These are phyloP conservation scores for Phaeosphaeriaceae sp. DNA, from an alignment of 2,329 filamentous ascomycete species.

Conservation along the genomic window DNA sequence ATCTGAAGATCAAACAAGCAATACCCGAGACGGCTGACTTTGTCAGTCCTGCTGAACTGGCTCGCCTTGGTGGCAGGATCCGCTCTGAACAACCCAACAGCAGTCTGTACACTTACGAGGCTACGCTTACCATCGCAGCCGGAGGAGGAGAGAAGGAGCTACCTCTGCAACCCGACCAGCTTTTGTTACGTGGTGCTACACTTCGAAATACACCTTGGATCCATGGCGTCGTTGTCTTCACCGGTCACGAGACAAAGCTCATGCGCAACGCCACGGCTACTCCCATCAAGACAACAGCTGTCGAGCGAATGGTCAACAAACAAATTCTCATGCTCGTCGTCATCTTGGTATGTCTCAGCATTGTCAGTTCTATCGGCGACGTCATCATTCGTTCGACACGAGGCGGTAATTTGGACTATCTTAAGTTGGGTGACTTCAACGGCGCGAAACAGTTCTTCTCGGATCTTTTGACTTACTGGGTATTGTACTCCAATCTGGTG, in stretches of 20 bases:
- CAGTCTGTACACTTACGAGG: constrained; percentile 97
- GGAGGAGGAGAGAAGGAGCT: constrained; percentile 94
- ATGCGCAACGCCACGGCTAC: constrained; percentile 98
- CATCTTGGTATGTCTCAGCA: constrained; percentile 83
- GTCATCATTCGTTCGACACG: constrained; percentile 75
- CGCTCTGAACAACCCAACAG: constrained; percentile 98
- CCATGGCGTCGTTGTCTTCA: constrained; percentile 95
- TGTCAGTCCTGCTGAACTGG: constrained; percentile 86
- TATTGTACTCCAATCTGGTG: constrained; percentile 93
- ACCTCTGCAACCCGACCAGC: constrained; percentile 87
- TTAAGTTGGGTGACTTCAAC: constrained; percentile 68
- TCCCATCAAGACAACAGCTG: constrained; percentile 96
- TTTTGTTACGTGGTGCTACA: constrained; percentile 90
- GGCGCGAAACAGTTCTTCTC: constrained; percentile 85
- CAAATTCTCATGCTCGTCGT: constrained; percentile 90
- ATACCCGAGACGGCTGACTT: constrained; percentile 89
- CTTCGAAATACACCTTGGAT: constrained; percentile 97
- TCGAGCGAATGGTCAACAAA: constrained; percentile 91
- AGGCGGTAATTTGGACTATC: constrained; percentile 73
- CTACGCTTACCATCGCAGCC: constrained; percentile 87
- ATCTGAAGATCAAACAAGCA: constrained; percentile 97
- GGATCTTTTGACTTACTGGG: constrained; percentile 98
- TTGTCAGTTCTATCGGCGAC: constrained; percentile 91
- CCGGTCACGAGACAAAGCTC: constrained; percentile 96
- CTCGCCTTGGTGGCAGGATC: constrained; percentile 83